phyloP scores from a whole-genome alignment of 495 filamentous ascomycete species.

The Rhypophila decipiens region DNA sequence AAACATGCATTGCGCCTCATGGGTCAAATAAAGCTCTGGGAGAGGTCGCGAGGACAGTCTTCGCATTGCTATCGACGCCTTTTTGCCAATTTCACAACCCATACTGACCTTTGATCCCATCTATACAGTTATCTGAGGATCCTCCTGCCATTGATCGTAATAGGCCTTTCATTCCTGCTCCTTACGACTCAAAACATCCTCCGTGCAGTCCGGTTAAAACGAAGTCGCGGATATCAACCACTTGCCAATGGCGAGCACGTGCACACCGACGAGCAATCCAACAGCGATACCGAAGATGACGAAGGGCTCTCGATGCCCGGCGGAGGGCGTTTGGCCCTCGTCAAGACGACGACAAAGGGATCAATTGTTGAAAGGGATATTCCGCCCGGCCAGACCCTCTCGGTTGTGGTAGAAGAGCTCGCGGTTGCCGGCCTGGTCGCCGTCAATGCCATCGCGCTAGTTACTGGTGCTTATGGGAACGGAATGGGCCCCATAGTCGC shows the following conservation, averaged over 20 bases:
- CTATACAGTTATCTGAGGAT: slow-evolving; percentile 72
- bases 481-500: slow-evolving; percentile 45
- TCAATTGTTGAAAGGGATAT: slow-evolving; percentile 69
- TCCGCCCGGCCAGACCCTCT: slow-evolving; percentile 63
- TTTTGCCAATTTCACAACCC: not conserved
- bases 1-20: too few relatives aligned
- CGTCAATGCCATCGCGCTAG: slow-evolving; percentile 56
- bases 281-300: slow-evolving; percentile 56
- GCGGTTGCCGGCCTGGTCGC: slow-evolving; percentile 66
- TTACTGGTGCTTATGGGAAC: slow-evolving; percentile 28
- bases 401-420: slow-evolving; percentile 66
- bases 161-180: slow-evolving; percentile 62
- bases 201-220: slow-evolving; percentile 41
- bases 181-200: slow-evolving; percentile 51
- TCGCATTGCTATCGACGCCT: too few relatives aligned
- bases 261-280: slow-evolving; percentile 40
- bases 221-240: slow-evolving; percentile 42
- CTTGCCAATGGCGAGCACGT: slow-evolving; percentile 33
- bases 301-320: slow-evolving; percentile 49
- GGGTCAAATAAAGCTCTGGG: too few relatives aligned
- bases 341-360: slow-evolving; percentile 54
- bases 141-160: slow-evolving; percentile 67
- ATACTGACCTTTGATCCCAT: slow-evolving; percentile 13
- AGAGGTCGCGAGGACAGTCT: too few relatives aligned
- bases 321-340: slow-evolving; percentile 46